These are phyloP conservation scores for Pythium grandisporangium DNA, from an alignment of 352 stramenopile species.

Conservation along the genomic window DNA sequence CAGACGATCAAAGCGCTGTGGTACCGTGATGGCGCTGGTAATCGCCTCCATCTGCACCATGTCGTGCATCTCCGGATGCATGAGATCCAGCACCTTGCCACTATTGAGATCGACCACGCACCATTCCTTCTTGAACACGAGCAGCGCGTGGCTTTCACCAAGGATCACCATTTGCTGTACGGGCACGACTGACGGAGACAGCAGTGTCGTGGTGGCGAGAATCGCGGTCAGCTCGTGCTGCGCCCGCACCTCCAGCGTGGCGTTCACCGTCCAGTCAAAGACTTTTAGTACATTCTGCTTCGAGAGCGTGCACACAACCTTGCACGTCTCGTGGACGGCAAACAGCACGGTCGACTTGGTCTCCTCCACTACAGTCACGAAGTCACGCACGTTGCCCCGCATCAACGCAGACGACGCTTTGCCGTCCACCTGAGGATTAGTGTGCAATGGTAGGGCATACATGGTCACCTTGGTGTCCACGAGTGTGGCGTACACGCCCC, in stretches of 20 bases:
- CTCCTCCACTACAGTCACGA: conserved; percentile 39
- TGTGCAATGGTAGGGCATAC: conserved; percentile 49
- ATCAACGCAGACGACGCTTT: conserved; percentile 5
- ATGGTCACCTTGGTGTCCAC: conserved; percentile 47
- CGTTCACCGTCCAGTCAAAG: conserved; percentile 65
- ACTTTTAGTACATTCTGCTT: conserved; percentile 61
- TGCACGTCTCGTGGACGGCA: conserved; percentile 39
- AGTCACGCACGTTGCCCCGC: conserved; percentile 1
- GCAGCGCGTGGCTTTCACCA: conserved; percentile 54
- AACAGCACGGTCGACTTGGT: conserved; percentile 50
- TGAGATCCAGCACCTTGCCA: conserved; percentile 26
- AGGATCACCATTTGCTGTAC: conserved; percentile 52
- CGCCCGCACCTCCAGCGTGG: conserved; percentile 32
- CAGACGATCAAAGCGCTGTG: conserved; percentile 17
- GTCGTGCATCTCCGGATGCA: conserved; percentile 6
- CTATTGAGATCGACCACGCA: conserved; percentile 55
- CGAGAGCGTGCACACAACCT: conserved; percentile 36
- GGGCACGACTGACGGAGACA: conserved; percentile 12
- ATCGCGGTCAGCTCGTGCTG: conserved; percentile 45
- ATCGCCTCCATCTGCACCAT: conserved; percentile 21
- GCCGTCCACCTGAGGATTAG: conserved; percentile 26
- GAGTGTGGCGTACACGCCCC: conserved; percentile 58
- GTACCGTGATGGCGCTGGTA: conserved; percentile 18
- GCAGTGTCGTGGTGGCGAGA: conserved; percentile 5
- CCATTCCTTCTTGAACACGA: conserved; percentile 60